Conservation (phyloP, 352 stramenopile genomes). For the Phytopythium mirpurense region DNA sequence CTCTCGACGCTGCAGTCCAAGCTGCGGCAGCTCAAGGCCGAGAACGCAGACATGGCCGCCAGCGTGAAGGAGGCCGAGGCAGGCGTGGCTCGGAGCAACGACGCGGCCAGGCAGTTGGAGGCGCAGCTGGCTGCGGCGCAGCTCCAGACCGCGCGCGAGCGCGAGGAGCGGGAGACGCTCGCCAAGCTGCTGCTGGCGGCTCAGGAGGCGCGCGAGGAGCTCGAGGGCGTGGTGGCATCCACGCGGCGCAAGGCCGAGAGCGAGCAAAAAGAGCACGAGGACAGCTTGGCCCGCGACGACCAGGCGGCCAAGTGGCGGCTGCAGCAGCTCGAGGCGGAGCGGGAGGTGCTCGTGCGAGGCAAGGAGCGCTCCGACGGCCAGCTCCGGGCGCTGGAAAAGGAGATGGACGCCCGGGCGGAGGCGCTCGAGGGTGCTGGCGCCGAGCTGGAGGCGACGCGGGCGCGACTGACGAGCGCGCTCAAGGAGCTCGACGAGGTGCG, state of each 20-base stretch:
- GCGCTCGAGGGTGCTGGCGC: conserved; percentile 13
- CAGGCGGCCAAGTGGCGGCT: conserved; percentile 29
- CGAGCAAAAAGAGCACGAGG: conserved; percentile 17
- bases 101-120: conserved; percentile 15
- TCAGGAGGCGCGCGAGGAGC: conserved; percentile 11
- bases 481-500: conserved; percentile 36
- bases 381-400: conserved; percentile 27
- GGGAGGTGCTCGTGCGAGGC: conserved; percentile 12
- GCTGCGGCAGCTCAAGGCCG: conserved; percentile 19
- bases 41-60: conserved; percentile 21
- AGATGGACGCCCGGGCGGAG: conserved; percentile 19
- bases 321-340: conserved; percentile 27
- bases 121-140: conserved; percentile 8
- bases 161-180: conserved; percentile 12
- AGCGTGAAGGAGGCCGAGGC: conserved; percentile 20
- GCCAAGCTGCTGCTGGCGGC: conserved; percentile 9
- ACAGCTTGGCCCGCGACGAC: conserved; percentile 12
- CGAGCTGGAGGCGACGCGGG: conserved; percentile 25
- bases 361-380: conserved; percentile 27
- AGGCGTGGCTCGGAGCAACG: conserved; percentile 11
- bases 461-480: conserved; percentile 24
- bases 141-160: conserved; percentile 12
- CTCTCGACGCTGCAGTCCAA: conserved; percentile 18
- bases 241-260: conserved; percentile 14
- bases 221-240: conserved; percentile 8